A percentile compares a stretch with the other conserved stretches of the same genome.
Evolutionary conservation across 148 eudicot genomes (phyloP).

Genomic region (Nepenthes mirabilis): DNA sequence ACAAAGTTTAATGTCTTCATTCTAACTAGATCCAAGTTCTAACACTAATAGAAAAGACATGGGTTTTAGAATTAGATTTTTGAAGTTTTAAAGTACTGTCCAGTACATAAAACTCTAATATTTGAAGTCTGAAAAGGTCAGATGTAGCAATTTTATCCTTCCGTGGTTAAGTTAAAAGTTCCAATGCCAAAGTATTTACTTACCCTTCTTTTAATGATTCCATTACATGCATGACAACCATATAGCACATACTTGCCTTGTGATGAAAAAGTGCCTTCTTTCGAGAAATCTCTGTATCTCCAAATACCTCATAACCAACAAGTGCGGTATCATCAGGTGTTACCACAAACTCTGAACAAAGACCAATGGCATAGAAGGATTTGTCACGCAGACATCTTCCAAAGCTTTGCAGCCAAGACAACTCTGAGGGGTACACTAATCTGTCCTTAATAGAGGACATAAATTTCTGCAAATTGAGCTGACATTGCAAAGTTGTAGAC

Average conservation of each 20-base stretch:
- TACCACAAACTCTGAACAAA: constrained; percentile 56
- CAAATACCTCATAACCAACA: constrained; percentile 41
- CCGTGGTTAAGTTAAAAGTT: not conserved
- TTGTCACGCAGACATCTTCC: constrained; percentile 43
- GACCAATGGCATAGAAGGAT: constrained; percentile 57
- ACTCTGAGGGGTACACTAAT: constrained; percentile 17
- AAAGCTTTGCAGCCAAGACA: constrained; percentile 44
- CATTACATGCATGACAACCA: not conserved
- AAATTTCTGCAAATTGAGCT: constrained; percentile 69
- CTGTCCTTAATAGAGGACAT: constrained; percentile 25
- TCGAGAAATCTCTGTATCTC: constrained; percentile 35
- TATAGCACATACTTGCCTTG: constrained; percentile 46
- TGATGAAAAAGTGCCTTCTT: constrained; percentile 77
- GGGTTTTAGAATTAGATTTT: too few relatives aligned
- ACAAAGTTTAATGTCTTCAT: too few relatives aligned
- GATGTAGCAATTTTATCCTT: too few relatives aligned
- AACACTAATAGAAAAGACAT: too few relatives aligned
- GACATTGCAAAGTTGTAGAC: constrained; percentile 65
- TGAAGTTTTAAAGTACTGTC: too few relatives aligned
- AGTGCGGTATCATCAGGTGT: constrained; percentile 47
- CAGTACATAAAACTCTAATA: too few relatives aligned
- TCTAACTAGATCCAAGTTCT: too few relatives aligned
- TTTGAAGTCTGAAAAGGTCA: too few relatives aligned
- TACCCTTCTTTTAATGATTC: not conserved
- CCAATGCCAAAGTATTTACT: not conserved